phyloP scores from a whole-genome alignment of 305 asterid genomes.

The Fraxinus angustifolia region DNA sequence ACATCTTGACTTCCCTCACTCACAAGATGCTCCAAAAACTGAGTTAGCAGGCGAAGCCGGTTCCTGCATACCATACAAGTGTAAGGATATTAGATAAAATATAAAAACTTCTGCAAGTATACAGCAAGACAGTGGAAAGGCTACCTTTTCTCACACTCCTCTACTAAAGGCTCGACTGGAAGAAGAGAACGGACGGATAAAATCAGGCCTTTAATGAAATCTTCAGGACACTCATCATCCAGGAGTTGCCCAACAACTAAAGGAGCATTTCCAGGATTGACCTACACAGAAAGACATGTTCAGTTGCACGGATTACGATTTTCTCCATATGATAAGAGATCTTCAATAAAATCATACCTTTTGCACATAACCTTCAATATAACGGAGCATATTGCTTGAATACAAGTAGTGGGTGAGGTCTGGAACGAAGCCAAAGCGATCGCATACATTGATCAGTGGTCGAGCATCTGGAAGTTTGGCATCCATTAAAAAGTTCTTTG shows the following conservation, averaged over 20 bases:
- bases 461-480: conserved; percentile 99
- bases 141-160: conserved; percentile 96
- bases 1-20: conserved; percentile 99
- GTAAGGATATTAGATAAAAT: conserved; percentile 17
- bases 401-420: conserved; percentile 60
- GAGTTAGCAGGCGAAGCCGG: conserved; percentile 94
- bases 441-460: conserved; percentile 94
- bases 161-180: conserved; percentile 99
- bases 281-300: conserved; percentile 43
- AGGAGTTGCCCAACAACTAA: conserved; percentile 96
- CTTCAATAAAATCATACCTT: conserved; percentile 31
- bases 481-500: conserved; percentile 96
- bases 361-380: conserved; percentile 86
- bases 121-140: not conserved
- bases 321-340: not conserved
- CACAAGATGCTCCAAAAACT: conserved; percentile 98
- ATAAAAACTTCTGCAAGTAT: not conserved
- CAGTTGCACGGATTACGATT: conserved; percentile 16
- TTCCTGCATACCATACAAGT: conserved; percentile 54
- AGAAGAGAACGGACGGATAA: conserved; percentile 96
- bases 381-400: conserved; percentile 92
- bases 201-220: conserved; percentile 91
- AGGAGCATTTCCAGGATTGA: conserved; percentile 98
- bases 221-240: conserved; percentile 98
- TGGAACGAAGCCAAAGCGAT: conserved; percentile 60